Conservation (phyloP, 306 rosid genomes). For the Inga laurina region DNA sequence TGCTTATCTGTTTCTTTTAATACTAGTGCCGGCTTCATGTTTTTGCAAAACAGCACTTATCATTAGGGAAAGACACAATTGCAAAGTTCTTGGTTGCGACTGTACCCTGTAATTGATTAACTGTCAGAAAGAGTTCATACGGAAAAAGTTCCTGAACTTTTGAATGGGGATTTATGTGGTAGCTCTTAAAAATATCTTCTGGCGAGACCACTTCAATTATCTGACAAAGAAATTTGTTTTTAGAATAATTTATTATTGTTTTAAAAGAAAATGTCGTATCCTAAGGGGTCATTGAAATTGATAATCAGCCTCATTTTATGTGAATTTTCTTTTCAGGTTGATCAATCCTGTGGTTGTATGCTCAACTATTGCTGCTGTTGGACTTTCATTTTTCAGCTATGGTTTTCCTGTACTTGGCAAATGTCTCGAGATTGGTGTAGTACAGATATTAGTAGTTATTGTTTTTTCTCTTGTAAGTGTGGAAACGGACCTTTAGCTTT, state of each 20-base stretch:
- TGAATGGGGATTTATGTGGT: not conserved
- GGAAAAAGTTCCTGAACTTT: not conserved
- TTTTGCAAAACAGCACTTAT: not conserved
- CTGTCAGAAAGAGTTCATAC: not conserved
- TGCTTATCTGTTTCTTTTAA: constrained; percentile 13
- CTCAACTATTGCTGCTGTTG: constrained; percentile 99
- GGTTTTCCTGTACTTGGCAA: constrained; percentile 91
- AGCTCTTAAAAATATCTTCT: not conserved
- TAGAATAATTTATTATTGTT: not conserved
- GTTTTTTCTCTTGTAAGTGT: constrained; percentile 91
- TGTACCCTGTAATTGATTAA: not conserved
- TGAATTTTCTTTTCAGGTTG: constrained; percentile 63
- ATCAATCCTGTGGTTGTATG: constrained; percentile 95
- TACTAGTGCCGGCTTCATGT: not conserved
- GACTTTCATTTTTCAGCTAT: constrained; percentile 92
- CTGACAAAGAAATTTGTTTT: not conserved
- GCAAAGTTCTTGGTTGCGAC: not conserved
- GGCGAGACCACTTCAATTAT: not conserved
- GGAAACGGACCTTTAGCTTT: not conserved
- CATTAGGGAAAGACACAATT: constrained; percentile 2
- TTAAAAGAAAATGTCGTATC: constrained; percentile 9
- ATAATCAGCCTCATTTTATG: constrained; percentile 24
- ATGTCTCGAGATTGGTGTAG: constrained; percentile 93
- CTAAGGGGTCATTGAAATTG: constrained; percentile 30
- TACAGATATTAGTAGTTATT: constrained; percentile 83